phyloP scores from a whole-genome alignment of 2,329 filamentous ascomycete genomes.

The Paecilomyces sp. region DNA sequence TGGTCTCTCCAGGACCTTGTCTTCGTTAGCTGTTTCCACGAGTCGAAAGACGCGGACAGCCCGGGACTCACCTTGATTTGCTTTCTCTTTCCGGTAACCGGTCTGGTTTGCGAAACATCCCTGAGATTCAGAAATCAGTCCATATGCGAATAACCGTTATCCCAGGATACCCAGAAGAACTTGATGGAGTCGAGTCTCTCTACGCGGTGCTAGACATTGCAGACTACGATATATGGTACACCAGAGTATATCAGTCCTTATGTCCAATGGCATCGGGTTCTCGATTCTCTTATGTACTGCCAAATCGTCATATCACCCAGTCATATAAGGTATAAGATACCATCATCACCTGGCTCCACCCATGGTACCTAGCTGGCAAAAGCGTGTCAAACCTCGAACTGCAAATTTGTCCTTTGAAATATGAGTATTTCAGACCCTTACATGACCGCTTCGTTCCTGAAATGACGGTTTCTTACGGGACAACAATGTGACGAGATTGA shows the following conservation, averaged over 20 bases:
- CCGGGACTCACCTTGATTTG: not conserved
- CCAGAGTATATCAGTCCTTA: not conserved
- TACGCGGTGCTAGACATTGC: not conserved
- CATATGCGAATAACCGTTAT: not conserved
- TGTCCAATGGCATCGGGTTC: not conserved
- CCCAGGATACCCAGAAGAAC: not conserved
- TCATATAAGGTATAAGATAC: not conserved
- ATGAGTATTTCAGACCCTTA: not conserved
- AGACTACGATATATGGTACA: not conserved
- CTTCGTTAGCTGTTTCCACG: not conserved
- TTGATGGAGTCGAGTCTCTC: not conserved
- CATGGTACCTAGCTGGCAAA: not conserved
- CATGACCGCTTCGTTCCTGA: not conserved
- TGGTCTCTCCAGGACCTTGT: not conserved
- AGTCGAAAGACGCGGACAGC: not conserved
- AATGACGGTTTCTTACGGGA: not conserved
- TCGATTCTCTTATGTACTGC: not conserved
- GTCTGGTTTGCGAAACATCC: not conserved
- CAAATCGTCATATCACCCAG: not conserved
- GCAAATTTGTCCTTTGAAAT: not conserved
- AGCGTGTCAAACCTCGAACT: not conserved
- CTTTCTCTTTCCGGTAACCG: not conserved
- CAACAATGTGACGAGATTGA: not conserved
- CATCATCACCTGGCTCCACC: not conserved
- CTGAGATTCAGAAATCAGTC: not conserved